phyloP scores from a whole-genome alignment of 2,329 filamentous ascomycete genomes.

The Hortaea werneckii region DNA sequence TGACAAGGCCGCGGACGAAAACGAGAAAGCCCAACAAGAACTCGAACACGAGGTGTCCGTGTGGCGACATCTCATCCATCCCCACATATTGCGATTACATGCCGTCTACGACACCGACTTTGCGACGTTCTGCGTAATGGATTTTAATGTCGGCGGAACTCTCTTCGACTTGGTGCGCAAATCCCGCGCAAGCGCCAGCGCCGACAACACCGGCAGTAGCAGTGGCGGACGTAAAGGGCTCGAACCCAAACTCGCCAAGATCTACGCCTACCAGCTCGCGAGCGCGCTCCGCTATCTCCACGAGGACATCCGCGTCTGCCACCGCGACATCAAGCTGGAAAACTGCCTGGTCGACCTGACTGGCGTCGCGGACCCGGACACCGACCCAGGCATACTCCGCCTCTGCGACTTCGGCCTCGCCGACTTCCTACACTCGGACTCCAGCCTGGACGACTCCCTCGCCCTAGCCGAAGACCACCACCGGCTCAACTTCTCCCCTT shows the following conservation, averaged over 20 bases:
- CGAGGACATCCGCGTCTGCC: constrained; percentile 55
- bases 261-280: constrained; percentile 54
- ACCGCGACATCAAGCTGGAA: constrained; percentile 59
- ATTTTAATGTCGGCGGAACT: constrained; percentile 53
- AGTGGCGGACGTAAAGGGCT: constrained; percentile 31
- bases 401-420: constrained; percentile 62
- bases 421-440: constrained; percentile 51
- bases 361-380: constrained; percentile 32
- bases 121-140: constrained; percentile 60
- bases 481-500: neutral
- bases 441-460: constrained; percentile 10
- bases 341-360: constrained; percentile 55
- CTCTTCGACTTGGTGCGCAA: constrained; percentile 52
- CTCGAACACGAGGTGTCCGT: constrained; percentile 60
- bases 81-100: constrained; percentile 51
- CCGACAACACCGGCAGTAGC: neutral
- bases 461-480: neutral
- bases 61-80: constrained; percentile 55
- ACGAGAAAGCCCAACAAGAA: constrained; percentile 55
- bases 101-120: constrained; percentile 57
- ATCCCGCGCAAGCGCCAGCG: constrained; percentile 31
- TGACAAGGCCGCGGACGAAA: constrained; percentile 48
- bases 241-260: constrained; percentile 42
- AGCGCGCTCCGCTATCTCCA: constrained; percentile 57
- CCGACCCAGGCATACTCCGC: constrained; percentile 46